Evolutionary conservation across 2,329 filamentous ascomycete genomes (phyloP), one percentile per base, ranked within the genome.

Genomic region (Aureobasidium sp.): DNA sequence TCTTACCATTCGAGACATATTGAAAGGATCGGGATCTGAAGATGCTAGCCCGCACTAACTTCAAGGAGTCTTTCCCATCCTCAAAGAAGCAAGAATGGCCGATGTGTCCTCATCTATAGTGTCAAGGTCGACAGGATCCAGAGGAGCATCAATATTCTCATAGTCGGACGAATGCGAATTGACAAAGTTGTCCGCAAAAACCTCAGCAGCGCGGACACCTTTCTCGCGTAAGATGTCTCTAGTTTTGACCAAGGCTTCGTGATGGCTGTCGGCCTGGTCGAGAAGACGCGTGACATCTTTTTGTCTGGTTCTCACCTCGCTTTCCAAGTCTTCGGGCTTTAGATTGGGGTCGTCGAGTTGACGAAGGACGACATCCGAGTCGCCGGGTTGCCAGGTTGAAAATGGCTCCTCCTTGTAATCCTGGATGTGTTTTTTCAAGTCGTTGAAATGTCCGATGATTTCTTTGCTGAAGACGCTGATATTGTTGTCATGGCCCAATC

Each of bases 321-420:
- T 20, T 9, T 41, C 36, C 29, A 41, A 34, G 11, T 49, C 36
- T 31, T 51, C 17, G 25, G 39, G 57, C 15, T 22, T 49, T 1
- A 22, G 31, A 12, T 31, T 41, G 1, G 57, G 36, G 31, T 60
- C 36, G 17, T 36, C 2, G 12, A 60, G 11, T 27, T 36, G 57
- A 42, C 57, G 57, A 20, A 42, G 34, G n/a, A 51, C 14, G 3
- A 49, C 14, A 34, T 60, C 57, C 3, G 57, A 51, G n/a, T 60
- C 45, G 8, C 57, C 57, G 12, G 57, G 57, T 5, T 49, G 36
- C 57, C 57, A 60, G 17, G 56, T 42, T 22, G 60, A 34, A 37
- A 44, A 48, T 2, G 62, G 62, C 22, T 49, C 62, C 17, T 55
- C 27, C 25, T 47, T 47, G 25, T 55, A 29, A 39, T 63, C 62